phyloP scores from a whole-genome alignment of 345 rosid genomes.

The Salix viminalis region DNA sequence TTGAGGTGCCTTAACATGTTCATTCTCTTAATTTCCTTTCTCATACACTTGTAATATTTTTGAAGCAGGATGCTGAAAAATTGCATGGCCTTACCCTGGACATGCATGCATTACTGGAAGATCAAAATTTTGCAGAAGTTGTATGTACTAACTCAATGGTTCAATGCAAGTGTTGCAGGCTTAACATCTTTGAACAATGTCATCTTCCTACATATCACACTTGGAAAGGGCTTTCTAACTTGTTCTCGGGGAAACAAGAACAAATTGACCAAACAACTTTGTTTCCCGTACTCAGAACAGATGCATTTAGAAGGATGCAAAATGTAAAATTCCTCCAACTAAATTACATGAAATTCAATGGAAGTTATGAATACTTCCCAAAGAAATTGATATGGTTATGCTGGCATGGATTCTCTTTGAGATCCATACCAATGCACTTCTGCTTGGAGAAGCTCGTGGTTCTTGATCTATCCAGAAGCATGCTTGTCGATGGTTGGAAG shows the following conservation, averaged over 20 bases:
- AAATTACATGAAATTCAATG: not conserved
- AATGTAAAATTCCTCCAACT: not conserved
- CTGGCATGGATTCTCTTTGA: not conserved
- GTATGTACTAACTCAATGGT: too few relatives aligned
- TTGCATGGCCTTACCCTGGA: not conserved
- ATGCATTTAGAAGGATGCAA: not conserved
- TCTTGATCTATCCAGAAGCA: slow-evolving; percentile 1
- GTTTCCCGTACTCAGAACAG: not conserved
- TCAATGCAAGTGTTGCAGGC: too few relatives aligned
- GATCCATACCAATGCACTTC: not conserved
- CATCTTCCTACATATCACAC: too few relatives aligned
- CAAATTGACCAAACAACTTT: not conserved
- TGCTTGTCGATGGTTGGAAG: not conserved
- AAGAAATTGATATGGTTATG: not conserved
- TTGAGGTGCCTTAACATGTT: too few relatives aligned
- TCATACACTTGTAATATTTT: not conserved
- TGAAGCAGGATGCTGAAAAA: not conserved
- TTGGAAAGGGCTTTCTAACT: too few relatives aligned
- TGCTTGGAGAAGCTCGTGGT: not conserved
- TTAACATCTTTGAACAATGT: too few relatives aligned
- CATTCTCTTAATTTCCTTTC: not conserved
- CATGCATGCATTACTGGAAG: too few relatives aligned
- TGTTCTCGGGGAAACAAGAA: not conserved
- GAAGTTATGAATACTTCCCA: not conserved
- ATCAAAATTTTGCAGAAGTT: not conserved